Base-by-base conservation (phyloP, 192 early-diverging fungal genomes). In the Cladochytrium replicatum region DNA sequence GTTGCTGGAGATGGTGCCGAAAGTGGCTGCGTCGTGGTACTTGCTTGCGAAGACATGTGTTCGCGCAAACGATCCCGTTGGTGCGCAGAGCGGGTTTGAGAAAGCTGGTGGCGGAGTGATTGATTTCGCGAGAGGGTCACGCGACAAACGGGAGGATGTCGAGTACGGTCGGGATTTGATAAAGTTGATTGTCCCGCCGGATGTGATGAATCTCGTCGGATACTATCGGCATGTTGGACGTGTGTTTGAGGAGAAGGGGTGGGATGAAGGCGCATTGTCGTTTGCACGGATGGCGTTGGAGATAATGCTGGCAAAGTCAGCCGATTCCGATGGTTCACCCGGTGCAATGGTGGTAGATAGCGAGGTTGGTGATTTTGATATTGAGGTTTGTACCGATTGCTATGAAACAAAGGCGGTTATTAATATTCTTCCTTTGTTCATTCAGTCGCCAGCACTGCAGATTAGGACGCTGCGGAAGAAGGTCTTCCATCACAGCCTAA, bases 171-270 rank as follows among this genome's bases (percentile, higher is more conserved):
- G 11, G 17, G 34, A 57, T 29, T 60, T 68, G 42, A 5, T 25
- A 2, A 17, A 37, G 34, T 17, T 52, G 0, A 44, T 68, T 6
- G 31, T 68, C 2, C 57, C 52, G n/a, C n/a, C 28, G 2, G 47
- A 45, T n/a, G 19, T 61, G 4, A 6, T 49, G 6, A 22, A 4
- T 1, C 7, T 27, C 6, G 22, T 41, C n/a, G 57, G 23, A 21
- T 64, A 65, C 31, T 63, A 64, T 30, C 54, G 47, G 9, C 58
- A 65, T 53, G 30, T 69, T 13, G 61, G 56, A 32, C 19, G 45
- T 7, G 17, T 69, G 7, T 65, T 64, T 48, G 23, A 22, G 21
- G 58, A 62, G 17, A 46, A 38, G 9, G 11, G 34, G 11, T 47
- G 34, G 0, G 37, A 39, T 39, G 48, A 56, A 19, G 28, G 55